A percentile compares a stretch with the other conserved stretches of the same genome.
These are phyloP conservation scores for Annulohypoxylon maeteangense DNA, from an alignment of 495 filamentous ascomycete genomes.

Conservation along the genomic window DNA sequence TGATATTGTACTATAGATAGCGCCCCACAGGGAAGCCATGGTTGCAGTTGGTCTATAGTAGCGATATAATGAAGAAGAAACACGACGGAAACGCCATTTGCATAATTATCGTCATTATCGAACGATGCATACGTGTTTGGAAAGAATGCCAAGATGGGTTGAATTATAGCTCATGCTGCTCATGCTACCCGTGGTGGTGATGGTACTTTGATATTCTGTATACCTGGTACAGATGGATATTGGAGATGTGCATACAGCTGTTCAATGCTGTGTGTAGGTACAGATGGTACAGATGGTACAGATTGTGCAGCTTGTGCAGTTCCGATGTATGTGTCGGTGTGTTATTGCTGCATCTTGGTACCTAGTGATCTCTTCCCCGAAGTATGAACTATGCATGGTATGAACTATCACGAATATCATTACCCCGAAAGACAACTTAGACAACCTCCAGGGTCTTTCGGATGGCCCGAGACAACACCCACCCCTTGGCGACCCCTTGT, in stretches of 20 bases:
- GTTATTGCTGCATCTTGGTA: constrained; percentile 25
- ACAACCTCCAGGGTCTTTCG: background rate
- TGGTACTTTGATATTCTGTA: constrained; percentile 12
- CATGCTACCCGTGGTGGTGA: background rate
- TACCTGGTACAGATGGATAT: background rate
- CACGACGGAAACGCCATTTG: constrained; percentile 40
- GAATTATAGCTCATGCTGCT: background rate
- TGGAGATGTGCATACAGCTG: background rate
- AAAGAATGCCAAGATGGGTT: constrained; percentile 31
- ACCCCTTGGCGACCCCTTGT: constrained; percentile 12
- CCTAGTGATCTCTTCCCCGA: constrained; percentile 10
- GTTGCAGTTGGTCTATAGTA: constrained; percentile 35
- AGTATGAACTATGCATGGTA: background rate
- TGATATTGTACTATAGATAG: constrained; percentile 38
- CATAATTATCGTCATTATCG: constrained; percentile 40
- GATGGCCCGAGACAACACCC: constrained; percentile 8
- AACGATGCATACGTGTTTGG: constrained; percentile 36
- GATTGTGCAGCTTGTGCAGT: background rate
- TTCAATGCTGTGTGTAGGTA: background rate
- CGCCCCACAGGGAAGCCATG: constrained; percentile 34
- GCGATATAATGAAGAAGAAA: constrained; percentile 42
- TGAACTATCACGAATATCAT: constrained; percentile 34
- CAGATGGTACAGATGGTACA: background rate
- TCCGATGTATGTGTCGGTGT: constrained; percentile 1
- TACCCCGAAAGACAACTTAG: constrained; percentile 22